Evolutionary conservation across 148 eudicot species (phyloP), one percentile per base, ranked within the genome.

Genomic region (Fagopyrum tataricum): DNA sequence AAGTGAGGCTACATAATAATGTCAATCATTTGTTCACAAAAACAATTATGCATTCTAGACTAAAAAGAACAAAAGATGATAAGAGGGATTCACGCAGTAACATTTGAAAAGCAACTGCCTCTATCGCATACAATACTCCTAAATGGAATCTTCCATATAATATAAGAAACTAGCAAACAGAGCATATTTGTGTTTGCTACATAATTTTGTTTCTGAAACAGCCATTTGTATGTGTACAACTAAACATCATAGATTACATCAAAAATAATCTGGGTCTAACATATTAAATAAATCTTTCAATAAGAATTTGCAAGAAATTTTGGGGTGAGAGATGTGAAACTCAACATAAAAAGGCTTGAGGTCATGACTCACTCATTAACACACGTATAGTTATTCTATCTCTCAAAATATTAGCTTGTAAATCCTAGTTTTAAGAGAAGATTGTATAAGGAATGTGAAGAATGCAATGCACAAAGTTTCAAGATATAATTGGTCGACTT

Each of bases 391-490:
- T 14, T 43, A 20, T 64, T 8, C 44, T 39, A 14, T 24, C 39
- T 37, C 44, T 31, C 10, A 64, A 61, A 15, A 61, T 1, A 12
- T 13, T 31, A 56, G 64, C 31, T 3, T 56, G 37, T 20, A 56
- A 56, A 59, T 26, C 40, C 8, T 64, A 43, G 39, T 14, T 64
- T 42, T 58, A 58, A 23, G 64, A 58, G 64, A 58, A 58, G 59
- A 53, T 53, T 53, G 23, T 53, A 12, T 46, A 46, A 46, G 49
- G 59, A 53, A 53, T n/a, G 18, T 17, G 59, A 23, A n/a, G 59
- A 53, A 53, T 53, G 59, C 59, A 53, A 53, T 8, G 14, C 49
- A 46, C 49, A 46, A 8, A 46, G 8, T 58, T 58, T 23, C 4
- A 58, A 58, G 31, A 4, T 31, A 58, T 58, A 14, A 58, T 58